These are phyloP conservation scores for Diaporthe citriasiana DNA, from an alignment of 2,329 filamentous ascomycete genomes.

Conservation along the genomic window DNA sequence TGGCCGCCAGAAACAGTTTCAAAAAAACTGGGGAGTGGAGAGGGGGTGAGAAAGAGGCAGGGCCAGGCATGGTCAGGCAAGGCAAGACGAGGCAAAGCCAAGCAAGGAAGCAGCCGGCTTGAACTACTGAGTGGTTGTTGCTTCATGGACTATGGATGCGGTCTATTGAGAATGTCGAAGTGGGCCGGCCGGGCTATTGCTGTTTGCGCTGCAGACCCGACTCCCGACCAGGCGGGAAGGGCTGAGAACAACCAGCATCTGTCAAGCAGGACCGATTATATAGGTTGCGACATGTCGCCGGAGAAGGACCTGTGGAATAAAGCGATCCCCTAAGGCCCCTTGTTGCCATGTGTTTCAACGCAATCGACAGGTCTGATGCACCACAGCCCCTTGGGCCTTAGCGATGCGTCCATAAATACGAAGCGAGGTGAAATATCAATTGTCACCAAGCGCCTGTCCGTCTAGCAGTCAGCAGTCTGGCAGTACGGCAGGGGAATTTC, in stretches of 20 bases:
- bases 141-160: neutral
- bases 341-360: constrained; percentile 41
- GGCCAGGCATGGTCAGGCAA: neutral
- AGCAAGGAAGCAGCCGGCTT: constrained; percentile 13
- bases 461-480: constrained; percentile 1
- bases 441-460: constrained; percentile 11
- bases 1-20: constrained; percentile 24
- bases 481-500: constrained; percentile 2
- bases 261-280: constrained; percentile 2
- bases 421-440: constrained; percentile 31
- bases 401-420: neutral
- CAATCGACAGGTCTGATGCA: constrained; percentile 22
- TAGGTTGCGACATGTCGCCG: constrained; percentile 7
- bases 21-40: constrained; percentile 26
- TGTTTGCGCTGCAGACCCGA: constrained; percentile 17
- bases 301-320: constrained; percentile 6
- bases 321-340: constrained; percentile 9
- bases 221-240: constrained; percentile 1
- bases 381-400: constrained; percentile 7
- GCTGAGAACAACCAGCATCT: constrained; percentile 11
- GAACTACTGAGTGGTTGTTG: neutral
- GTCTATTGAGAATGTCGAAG: neutral
- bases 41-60: neutral
- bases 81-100: constrained; percentile 4
- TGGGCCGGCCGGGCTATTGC: neutral